A percentile compares a stretch with the other conserved stretches of the same genome.
Evolutionary conservation across 2,329 filamentous ascomycete genomes (phyloP).

Genomic region (Orbilia blumenaviensis): DNA sequence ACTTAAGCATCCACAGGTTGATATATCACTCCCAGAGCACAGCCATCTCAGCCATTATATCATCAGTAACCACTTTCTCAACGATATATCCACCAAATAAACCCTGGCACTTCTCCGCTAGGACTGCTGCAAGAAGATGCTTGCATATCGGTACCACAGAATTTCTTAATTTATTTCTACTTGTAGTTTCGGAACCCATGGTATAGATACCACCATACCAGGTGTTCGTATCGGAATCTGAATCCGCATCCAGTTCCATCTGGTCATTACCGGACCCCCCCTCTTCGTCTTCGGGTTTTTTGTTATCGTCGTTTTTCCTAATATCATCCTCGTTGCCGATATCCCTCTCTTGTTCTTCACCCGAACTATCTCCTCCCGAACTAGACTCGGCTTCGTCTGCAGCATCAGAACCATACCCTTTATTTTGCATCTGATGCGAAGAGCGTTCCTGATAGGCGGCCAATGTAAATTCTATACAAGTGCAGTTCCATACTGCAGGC

Average conservation of each 20-base stretch:
- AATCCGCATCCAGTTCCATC: conserved; percentile 8
- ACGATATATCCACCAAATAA: conserved; percentile 69
- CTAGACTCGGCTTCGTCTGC: conserved; percentile 54
- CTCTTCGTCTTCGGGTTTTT: conserved; percentile 47
- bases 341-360: conserved; percentile 49
- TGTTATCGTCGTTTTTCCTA: conserved; percentile 55
- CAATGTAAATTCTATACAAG: conserved; percentile 84
- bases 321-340: conserved; percentile 2
- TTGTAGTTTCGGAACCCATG: conserved; percentile 58
- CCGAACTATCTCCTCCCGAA: not conserved
- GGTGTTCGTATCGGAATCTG: conserved; percentile 54
- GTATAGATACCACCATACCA: conserved; percentile 62
- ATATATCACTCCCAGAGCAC: conserved; percentile 59
- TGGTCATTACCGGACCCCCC: conserved; percentile 7
- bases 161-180: conserved; percentile 54
- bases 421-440: conserved; percentile 37
- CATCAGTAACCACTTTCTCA: conserved; percentile 67
- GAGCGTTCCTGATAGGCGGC: conserved; percentile 68
- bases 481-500: conserved; percentile 83
- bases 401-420: conserved; percentile 55
- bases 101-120: conserved; percentile 72
- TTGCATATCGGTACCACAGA: conserved; percentile 76
- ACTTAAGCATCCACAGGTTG: too few species aligned
- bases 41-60: conserved; percentile 78
- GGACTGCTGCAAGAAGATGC: conserved; percentile 83